Evolutionary conservation across 208 protist species (phyloP), one percentile per base, ranked within the genome.

Genomic region (Acanthamoeba culbertsoni): DNA sequence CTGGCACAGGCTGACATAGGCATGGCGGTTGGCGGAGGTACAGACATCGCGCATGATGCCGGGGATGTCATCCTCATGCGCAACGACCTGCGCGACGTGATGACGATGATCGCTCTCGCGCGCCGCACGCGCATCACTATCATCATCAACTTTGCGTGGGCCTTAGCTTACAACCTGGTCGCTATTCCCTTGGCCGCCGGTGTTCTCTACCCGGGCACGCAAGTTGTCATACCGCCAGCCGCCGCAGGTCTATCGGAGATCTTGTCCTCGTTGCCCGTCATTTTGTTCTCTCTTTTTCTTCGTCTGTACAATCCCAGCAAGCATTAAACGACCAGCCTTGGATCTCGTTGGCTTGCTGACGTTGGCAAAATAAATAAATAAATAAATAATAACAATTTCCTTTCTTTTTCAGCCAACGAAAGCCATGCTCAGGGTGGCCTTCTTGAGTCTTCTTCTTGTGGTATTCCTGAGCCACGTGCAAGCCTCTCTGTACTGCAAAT

Each of bases 161-260:
- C 98, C 16, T 95, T 97, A 18, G 53, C 92, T 10, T 98, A 98
- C 94, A 98, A 98, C 94, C 57, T 95, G 40, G 20, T 98, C 16
- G 88, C 86, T 51, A 96, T 99, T 18, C 98, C 98, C 10, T 88
- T 98, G 3, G 98, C 98, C 12, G 96, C 97, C 1, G 98, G 98
- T 53, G 31, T 97, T 0, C 93, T 98, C 10, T 97, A 95, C 65
- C 97, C 97, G 8, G 31, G 42, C 63, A 65, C 82, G 31, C 42
- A 68, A 8, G 23, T 95, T 7, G 42, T 86, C 63, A 63, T 98
- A 46, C 98, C 97, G 14, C 97, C 98, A 26, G 94, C 95, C 57
- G 68, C 97, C 31, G 97, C 97, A 18, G 96, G 96, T 20, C 95
- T 4, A 94, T 96, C 28, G 98, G 98, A 98, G 96, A 96, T 53